Evolutionary conservation across 2,329 filamentous ascomycete genomes (phyloP).

Genomic region (Clathrospora elynae): DNA sequence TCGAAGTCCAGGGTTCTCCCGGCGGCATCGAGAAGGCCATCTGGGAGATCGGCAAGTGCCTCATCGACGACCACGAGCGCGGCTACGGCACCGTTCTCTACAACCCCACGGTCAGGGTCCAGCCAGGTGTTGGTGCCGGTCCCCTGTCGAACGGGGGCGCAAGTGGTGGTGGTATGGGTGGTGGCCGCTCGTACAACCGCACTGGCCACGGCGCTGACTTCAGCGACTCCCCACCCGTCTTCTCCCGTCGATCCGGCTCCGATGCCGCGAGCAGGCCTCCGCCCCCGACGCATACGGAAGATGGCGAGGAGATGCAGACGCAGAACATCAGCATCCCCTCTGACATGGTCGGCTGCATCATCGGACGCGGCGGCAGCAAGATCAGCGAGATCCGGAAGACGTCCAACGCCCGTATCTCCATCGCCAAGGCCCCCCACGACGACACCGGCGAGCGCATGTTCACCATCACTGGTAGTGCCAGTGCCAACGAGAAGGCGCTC

Average conservation of each 20-base stretch:
- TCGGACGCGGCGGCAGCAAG: slow-evolving; percentile 91
- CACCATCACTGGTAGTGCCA: slow-evolving; percentile 94
- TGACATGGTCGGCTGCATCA: slow-evolving; percentile 99
- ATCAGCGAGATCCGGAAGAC: slow-evolving; percentile 98
- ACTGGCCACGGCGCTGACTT: slow-evolving; percentile 98
- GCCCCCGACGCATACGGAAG: slow-evolving; percentile 85
- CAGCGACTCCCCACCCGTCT: slow-evolving; percentile 75
- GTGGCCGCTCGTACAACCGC: slow-evolving; percentile 75
- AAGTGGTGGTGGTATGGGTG: slow-evolving; percentile 58
- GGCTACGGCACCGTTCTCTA: slow-evolving; percentile 97
- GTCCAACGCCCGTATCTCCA: slow-evolving; percentile 95
- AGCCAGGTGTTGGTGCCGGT: slow-evolving; percentile 62
- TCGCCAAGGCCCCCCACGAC: slow-evolving; percentile 95
- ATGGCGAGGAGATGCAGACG: slow-evolving; percentile 96
- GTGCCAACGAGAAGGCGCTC: slow-evolving; percentile 92
- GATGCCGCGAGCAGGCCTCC: slow-evolving; percentile 78
- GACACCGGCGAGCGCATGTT: slow-evolving; percentile 99
- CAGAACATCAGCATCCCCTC: slow-evolving; percentile 99
- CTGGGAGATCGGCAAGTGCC: slow-evolving; percentile 98
- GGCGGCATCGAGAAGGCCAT: slow-evolving; percentile 94
- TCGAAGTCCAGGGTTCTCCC: slow-evolving; percentile 93
- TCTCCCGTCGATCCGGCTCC: slow-evolving; percentile 78
- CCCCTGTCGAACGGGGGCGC: slow-evolving; percentile 58
- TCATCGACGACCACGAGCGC: slow-evolving; percentile 97
- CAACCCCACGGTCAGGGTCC: slow-evolving; percentile 91